A percentile compares a stretch with the other conserved stretches of the same genome.
Evolutionary conservation across 805 yeast species (phyloP).

Genomic region (Kuraishia capsulata): DNA sequence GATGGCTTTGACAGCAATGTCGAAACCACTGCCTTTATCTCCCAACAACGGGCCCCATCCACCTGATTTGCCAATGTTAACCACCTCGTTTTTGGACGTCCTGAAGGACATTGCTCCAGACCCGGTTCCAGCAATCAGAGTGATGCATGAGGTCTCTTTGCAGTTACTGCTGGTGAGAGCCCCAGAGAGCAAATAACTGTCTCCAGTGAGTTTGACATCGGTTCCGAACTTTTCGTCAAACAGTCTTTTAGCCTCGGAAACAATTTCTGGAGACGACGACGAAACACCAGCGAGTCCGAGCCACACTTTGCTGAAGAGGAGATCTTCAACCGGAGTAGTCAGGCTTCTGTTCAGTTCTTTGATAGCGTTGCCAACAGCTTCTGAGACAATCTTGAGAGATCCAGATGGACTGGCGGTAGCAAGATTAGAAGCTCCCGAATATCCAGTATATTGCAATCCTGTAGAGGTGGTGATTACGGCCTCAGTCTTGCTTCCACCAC

Average conservation of each 20-base stretch:
- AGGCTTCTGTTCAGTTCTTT: neutral
- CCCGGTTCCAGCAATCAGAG: constrained; percentile 15
- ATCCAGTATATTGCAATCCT: constrained; percentile 6
- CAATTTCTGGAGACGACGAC: constrained; percentile 3
- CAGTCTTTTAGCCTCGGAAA: neutral
- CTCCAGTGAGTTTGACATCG: constrained; percentile 9
- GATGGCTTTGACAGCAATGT: constrained; percentile 8
- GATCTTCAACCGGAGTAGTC: neutral
- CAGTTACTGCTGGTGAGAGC: constrained; percentile 2
- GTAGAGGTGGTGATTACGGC: constrained; percentile 8
- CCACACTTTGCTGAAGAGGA: constrained; percentile 7
- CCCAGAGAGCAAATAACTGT: constrained; percentile 9
- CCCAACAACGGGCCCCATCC: constrained; percentile 15
- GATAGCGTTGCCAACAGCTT: neutral
- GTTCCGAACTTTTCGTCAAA: constrained; percentile 5
- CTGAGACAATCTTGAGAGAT: neutral
- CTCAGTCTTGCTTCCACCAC: constrained; percentile 16
- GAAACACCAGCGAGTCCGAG: constrained; percentile 13
- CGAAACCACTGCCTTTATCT: constrained; percentile 15
- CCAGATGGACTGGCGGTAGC: neutral
- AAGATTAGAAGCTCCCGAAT: constrained; percentile 9
- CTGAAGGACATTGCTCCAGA: constrained; percentile 10
- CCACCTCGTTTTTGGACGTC: constrained; percentile 1
- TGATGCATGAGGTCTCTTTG: constrained; percentile 1
- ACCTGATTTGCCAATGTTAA: constrained; percentile 8